Percentiles rank a stretch among this genome's conserved stretches.
phyloP scores from a whole-genome alignment of 2,329 filamentous ascomycete genomes.

The Aureobasidium musti region DNA sequence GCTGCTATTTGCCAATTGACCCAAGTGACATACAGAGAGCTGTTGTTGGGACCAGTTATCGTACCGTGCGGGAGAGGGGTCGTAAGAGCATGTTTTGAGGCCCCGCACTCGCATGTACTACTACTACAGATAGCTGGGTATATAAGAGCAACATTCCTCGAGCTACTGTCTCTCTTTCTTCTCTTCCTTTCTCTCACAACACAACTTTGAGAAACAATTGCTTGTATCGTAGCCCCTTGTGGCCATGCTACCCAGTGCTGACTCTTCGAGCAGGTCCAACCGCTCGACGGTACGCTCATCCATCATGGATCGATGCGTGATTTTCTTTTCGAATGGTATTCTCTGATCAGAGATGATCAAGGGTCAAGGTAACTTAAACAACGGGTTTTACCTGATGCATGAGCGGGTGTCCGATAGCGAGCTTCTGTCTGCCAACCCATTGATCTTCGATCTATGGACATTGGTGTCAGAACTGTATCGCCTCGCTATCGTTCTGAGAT shows the following conservation, averaged over 20 bases:
- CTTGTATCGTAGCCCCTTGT: conserved; percentile 24
- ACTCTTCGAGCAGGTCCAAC: conserved; percentile 23
- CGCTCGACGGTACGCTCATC: conserved; percentile 27
- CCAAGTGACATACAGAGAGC: background rate
- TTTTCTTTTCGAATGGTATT: conserved; percentile 31
- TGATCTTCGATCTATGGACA: conserved; percentile 29
- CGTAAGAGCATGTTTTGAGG: background rate
- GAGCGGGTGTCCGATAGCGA: conserved; percentile 36
- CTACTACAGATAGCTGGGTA: conserved; percentile 7
- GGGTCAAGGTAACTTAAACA: conserved; percentile 36
- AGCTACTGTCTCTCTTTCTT: background rate
- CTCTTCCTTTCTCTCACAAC: conserved; percentile 1
- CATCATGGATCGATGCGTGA: conserved; percentile 32
- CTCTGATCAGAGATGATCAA: conserved; percentile 31
- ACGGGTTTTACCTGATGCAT: conserved; percentile 34
- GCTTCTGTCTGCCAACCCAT: conserved; percentile 26
- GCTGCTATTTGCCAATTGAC: background rate
- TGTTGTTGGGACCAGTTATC: conserved; percentile 3
- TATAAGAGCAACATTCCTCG: conserved; percentile 19
- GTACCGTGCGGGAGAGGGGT: conserved; percentile 25
- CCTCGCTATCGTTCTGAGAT: conserved; percentile 66
- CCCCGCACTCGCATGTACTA: conserved; percentile 25
- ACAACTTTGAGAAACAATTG: conserved; percentile 9
- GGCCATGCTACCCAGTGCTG: conserved; percentile 22
- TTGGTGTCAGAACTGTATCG: conserved; percentile 23